Conservation (phyloP, 2,329 filamentous ascomycete genomes). For the Aotearoamyces nothofagi region DNA sequence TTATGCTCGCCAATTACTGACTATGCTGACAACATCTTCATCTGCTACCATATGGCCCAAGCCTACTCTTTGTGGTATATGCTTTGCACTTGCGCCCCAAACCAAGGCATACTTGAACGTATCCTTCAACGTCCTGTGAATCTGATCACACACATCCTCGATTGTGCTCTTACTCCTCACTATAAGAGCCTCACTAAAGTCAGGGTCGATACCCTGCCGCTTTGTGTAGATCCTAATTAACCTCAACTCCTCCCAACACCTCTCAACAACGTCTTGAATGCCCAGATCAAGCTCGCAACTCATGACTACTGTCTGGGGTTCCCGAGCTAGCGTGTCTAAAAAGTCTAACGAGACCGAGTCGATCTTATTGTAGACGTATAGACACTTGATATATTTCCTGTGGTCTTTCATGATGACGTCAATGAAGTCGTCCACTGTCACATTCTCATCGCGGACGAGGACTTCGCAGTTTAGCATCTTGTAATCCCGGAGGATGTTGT, state of each 20-base stretch:
- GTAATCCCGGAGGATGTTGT: constrained; percentile 95
- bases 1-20: constrained; percentile 49
- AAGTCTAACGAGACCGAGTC: constrained; percentile 89
- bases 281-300: constrained; percentile 91
- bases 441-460: constrained; percentile 84
- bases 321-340: constrained; percentile 78
- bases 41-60: constrained; percentile 64
- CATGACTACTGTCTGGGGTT: constrained; percentile 94
- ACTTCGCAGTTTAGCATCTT: constrained; percentile 98
- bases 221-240: constrained; percentile 94
- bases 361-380: constrained; percentile 99
- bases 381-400: constrained; percentile 83
- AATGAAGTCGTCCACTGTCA: constrained; percentile 95
- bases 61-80: constrained; percentile 87
- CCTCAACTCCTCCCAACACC: constrained; percentile 85
- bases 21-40: constrained; percentile 54
- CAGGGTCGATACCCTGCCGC: constrained; percentile 78
- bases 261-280: constrained; percentile 82
- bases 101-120: constrained; percentile 98
- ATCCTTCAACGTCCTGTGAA: constrained; percentile 89
- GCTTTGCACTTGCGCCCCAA: constrained; percentile 91
- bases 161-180: constrained; percentile 78
- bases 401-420: constrained; percentile 99
- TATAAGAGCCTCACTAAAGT: constrained; percentile 85
- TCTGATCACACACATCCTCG: constrained; percentile 92